These are phyloP conservation scores for Phaeosphaeria sp. DNA, from an alignment of 2,329 filamentous ascomycete genomes.

Conservation along the genomic window DNA sequence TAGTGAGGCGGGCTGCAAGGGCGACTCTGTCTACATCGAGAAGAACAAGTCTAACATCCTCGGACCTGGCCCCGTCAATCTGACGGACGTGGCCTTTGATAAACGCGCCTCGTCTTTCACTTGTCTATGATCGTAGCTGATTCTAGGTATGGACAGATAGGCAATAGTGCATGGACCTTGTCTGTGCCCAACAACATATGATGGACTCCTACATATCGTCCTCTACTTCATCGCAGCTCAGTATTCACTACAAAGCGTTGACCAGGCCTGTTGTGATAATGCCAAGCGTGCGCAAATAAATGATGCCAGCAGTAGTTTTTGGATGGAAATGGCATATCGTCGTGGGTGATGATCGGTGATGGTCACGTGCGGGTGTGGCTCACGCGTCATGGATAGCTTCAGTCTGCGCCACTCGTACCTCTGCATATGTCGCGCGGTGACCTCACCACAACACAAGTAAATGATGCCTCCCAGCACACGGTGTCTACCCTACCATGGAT, in stretches of 20 bases:
- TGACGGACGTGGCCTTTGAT: constrained; percentile 27
- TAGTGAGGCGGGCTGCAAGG: constrained; percentile 23
- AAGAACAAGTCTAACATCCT: constrained; percentile 28
- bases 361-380: neutral
- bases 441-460: constrained; percentile 1
- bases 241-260: too few relatives aligned
- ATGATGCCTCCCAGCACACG: constrained; percentile 25
- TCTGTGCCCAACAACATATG: neutral
- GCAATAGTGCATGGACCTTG: too few relatives aligned
- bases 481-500: constrained; percentile 34
- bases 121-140: too few relatives aligned
- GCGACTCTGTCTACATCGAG: constrained; percentile 17
- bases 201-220: neutral
- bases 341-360: too few relatives aligned
- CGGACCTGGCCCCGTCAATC: constrained; percentile 27
- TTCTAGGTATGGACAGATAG: too few relatives aligned
- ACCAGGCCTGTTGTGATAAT: too few relatives aligned
- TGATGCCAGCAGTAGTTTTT: too few relatives aligned
- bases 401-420: constrained; percentile 6
- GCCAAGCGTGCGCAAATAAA: too few relatives aligned
- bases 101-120: constrained; percentile 9
- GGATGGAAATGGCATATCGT: too few relatives aligned
- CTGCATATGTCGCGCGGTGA: neutral
- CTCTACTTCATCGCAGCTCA: too few relatives aligned
- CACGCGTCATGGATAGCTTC: constrained; percentile 2